Conservation (phyloP, 2,329 filamentous ascomycete genomes). For the Calcarisporium arbuscula region DNA sequence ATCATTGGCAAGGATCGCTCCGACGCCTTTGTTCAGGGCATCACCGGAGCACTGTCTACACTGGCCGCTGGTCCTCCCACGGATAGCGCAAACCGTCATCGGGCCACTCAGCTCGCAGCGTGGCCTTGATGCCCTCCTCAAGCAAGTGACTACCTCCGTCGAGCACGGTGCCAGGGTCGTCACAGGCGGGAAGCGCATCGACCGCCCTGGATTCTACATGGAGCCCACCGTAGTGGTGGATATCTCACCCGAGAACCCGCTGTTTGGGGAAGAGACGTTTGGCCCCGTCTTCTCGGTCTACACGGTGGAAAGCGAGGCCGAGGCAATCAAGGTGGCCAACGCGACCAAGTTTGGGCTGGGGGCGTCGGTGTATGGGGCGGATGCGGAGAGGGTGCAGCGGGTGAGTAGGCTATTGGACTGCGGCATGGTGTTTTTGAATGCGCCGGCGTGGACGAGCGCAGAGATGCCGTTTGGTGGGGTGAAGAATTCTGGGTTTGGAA, state of each 20-base stretch:
- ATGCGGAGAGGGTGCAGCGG: not conserved
- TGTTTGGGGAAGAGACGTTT: conserved; percentile 1
- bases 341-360: not conserved
- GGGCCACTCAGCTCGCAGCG: no score
- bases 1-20: conserved; percentile 5
- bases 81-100: no score
- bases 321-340: conserved; percentile 2
- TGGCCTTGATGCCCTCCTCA: no score
- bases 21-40: no score
- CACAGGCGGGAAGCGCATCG: conserved; percentile 1
- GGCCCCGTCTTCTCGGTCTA: conserved; percentile 1
- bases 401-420: not conserved
- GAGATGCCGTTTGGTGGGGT: no score
- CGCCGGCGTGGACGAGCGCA: no score
- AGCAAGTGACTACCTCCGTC: no score
- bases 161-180: conserved; percentile 1
- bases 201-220: conserved; percentile 1
- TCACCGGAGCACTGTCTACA: no score
- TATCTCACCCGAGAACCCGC: not conserved
- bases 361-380: not conserved
- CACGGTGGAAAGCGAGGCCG: not conserved
- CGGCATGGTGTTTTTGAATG: conserved; percentile 2
- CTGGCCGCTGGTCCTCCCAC: no score
- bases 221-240: conserved; percentile 2
- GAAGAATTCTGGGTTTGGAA: conserved; percentile 4